Base-by-base conservation (phyloP, 805 yeast species). In the Spathaspora boniae region DNA sequence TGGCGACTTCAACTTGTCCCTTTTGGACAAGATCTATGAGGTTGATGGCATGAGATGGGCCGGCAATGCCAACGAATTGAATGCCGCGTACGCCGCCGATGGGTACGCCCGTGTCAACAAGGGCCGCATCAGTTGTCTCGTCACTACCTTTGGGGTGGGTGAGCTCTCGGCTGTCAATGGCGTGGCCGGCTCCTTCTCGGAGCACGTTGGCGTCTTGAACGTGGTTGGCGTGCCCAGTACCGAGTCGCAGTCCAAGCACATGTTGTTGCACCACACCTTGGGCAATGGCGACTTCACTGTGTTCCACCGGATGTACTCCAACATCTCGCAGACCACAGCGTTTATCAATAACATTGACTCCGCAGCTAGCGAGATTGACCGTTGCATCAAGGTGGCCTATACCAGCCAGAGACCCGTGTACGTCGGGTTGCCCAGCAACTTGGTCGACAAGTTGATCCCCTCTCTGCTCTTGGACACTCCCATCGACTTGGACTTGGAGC, bases 51-150 rank as follows among this genome's bases (percentile, higher is more conserved):
- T 64, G 55, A 53, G 58, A 48, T 64, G 70, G 70, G 68, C 66
- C 7, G 70, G 70, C 30, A 64, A 64, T 46, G 67, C 68, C 54
- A 64, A 63, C 48, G 68, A 64, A 48, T 55, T 64, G 54, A 64
- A 62, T 40, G 68, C 70, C 18, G 68, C 68, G 5, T 62, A 63
- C 43, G 66, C 70, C 14, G 70, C 70, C 11, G 70, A 64, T 46
- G 70, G 69, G 9, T 64, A 64, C 48, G 53, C 66, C 24, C 46
- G 70, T 42, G 58, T 63, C 39, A 63, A 62, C 46, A 11, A 12
- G 4, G 26, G 16, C 20, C 58, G 67, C 29, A 51, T 63, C 39
- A 61, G 57, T 20, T 57, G 60, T 45, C 45, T 63, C 16, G 57
- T 63, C 31, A 62, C 69, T 43, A 63, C 68, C 27, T 63, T 62